Conservation (phyloP, 805 yeast species). For the Yamadazyma sp. region DNA sequence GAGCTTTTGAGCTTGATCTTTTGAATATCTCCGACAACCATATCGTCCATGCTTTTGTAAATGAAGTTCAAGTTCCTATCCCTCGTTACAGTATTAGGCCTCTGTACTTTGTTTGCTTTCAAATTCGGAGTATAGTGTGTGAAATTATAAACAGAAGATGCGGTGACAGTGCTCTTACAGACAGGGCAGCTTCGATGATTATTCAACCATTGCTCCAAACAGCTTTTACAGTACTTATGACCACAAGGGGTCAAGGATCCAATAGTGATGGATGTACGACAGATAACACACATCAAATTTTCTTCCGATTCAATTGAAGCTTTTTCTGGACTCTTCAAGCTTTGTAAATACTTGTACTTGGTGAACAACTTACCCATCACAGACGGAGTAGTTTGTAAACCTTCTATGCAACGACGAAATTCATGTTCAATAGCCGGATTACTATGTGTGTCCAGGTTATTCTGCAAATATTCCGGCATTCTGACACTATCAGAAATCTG, state of each 20-base stretch:
- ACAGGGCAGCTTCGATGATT: conserved; percentile 69
- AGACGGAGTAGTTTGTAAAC: conserved; percentile 4
- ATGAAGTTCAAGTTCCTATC: conserved; percentile 32
- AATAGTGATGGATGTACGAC: conserved; percentile 63
- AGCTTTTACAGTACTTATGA: conserved; percentile 82
- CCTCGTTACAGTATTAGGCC: conserved; percentile 10
- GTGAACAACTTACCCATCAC: conserved; percentile 32
- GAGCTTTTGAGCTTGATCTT: conserved; percentile 31
- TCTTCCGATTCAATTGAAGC: conserved; percentile 24
- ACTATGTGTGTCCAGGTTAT: background rate
- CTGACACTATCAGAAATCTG: conserved; percentile 80
- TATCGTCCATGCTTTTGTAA: conserved; percentile 46
- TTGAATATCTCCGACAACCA: conserved; percentile 45
- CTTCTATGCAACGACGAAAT: conserved; percentile 5
- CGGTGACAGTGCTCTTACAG: conserved; percentile 59
- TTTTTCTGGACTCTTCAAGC: conserved; percentile 8
- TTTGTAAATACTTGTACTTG: conserved; percentile 33
- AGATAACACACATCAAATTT: conserved; percentile 68
- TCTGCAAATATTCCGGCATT: conserved; percentile 22
- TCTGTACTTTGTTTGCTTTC: conserved; percentile 45
- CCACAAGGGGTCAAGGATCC: conserved; percentile 92
- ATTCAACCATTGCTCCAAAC: conserved; percentile 73
- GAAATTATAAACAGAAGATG: conserved; percentile 64
- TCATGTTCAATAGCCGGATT: conserved; percentile 19
- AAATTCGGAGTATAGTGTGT: conserved; percentile 56